These are phyloP conservation scores for Colletotrichum sp. DNA, from an alignment of 2,329 filamentous ascomycete species.

Conservation along the genomic window DNA sequence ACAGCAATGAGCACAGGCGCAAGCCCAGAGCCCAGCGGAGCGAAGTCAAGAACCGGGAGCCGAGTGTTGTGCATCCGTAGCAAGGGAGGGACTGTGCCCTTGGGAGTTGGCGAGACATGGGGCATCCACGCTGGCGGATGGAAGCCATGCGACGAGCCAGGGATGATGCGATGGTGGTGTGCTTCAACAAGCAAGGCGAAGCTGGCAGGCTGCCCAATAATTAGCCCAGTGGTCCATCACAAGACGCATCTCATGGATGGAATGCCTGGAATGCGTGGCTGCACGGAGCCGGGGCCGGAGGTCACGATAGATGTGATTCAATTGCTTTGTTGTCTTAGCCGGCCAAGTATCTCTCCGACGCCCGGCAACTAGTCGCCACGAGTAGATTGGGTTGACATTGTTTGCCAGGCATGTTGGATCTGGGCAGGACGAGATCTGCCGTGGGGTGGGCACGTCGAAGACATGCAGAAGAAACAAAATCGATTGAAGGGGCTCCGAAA, in stretches of 20 bases:
- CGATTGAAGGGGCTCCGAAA: neutral
- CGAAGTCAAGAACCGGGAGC: neutral
- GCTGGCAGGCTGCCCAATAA: neutral
- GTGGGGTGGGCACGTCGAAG: neutral
- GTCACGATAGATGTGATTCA: neutral
- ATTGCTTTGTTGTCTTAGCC: neutral
- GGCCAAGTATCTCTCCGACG: neutral
- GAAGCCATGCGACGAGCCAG: neutral
- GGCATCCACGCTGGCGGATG: neutral
- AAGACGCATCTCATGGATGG: neutral
- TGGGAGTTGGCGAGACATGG: neutral
- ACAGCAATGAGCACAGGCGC: neutral
- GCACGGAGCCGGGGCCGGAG: neutral
- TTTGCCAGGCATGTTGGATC: neutral
- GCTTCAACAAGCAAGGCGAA: neutral
- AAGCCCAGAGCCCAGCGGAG: neutral
- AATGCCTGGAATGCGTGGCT: neutral
- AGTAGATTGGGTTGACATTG: constrained; percentile 1
- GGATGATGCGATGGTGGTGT: neutral
- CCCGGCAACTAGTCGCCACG: neutral
- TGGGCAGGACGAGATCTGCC: constrained; percentile 4
- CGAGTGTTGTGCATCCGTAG: neutral
- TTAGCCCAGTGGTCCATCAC: neutral
- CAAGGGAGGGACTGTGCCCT: constrained; percentile 13
- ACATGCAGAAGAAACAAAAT: constrained; percentile 11